Percentiles rank a stretch among this genome's conserved stretches.
These are phyloP conservation scores for Yamadazyma kanchanaburiensis DNA, from an alignment of 1,139 yeast species.

Conservation along the genomic window DNA sequence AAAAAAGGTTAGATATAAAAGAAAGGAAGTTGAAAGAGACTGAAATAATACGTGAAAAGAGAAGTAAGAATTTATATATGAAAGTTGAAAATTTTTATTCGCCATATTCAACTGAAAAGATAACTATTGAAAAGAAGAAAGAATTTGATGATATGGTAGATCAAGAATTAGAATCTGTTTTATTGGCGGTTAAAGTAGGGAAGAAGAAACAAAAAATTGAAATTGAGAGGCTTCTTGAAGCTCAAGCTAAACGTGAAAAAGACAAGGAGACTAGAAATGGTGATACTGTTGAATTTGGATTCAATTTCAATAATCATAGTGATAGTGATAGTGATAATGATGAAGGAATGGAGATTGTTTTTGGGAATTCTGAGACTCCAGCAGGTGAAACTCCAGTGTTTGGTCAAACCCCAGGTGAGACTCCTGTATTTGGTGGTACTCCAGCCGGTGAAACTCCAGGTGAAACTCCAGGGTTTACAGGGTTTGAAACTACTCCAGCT, in stretches of 20 bases:
- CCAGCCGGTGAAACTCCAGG: no score
- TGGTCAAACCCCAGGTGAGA: no score
- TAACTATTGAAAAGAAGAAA: conserved; percentile 22
- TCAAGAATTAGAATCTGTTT: conserved; percentile 33
- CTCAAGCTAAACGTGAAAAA: conserved; percentile 17
- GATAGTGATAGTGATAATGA: conserved; percentile 16
- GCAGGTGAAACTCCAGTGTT: no score
- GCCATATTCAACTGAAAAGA: conserved; percentile 29
- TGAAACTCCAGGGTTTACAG: no score
- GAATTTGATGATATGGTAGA: conserved; percentile 25
- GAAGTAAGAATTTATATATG: conserved; percentile 35
- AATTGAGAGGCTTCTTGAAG: conserved; percentile 19
- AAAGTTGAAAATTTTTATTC: conserved; percentile 44
- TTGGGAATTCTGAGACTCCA: conserved; percentile 10
- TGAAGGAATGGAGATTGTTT: conserved; percentile 8
- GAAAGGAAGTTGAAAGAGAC: conserved; percentile 18
- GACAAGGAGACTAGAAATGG: conserved; percentile 12
- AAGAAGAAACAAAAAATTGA: conserved; percentile 23
- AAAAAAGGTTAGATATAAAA: conserved; percentile 33
- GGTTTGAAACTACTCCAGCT: no score
- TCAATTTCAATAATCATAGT: conserved; percentile 20
- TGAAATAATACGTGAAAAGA: conserved; percentile 17
- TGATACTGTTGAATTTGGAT: conserved; percentile 27
- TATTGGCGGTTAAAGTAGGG: conserved; percentile 34
- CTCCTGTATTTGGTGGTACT: no score